Conservation (phyloP, 1,284 basidiomycete species). For the Laetiporus sulphureus region DNA sequence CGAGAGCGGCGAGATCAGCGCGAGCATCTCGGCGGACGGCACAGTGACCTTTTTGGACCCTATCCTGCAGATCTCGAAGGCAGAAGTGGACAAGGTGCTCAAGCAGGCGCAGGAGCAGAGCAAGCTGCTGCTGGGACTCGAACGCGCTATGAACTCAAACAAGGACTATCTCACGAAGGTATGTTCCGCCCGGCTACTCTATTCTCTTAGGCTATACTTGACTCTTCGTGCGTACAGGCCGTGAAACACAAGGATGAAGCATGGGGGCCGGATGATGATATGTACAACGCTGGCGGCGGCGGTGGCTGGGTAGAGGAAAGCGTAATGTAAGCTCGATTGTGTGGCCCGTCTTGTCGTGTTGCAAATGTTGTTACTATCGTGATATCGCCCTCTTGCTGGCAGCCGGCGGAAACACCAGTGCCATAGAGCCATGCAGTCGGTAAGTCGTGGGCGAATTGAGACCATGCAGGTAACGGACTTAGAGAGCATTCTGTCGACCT, state of each 20-base stretch:
- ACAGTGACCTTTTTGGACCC: slow-evolving; percentile 70
- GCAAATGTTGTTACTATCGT: no score
- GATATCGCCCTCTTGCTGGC: no score
- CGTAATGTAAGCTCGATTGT: no score
- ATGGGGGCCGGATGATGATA: slow-evolving; percentile 23
- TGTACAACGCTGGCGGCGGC: slow-evolving; percentile 13
- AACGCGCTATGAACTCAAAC: slow-evolving; percentile 52
- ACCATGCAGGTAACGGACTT: no score
- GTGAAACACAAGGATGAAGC: slow-evolving; percentile 26
- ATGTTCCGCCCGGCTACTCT: neutral
- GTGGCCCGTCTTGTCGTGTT: no score
- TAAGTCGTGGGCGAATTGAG: no score
- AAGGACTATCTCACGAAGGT: slow-evolving; percentile 67
- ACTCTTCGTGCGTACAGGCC: slow-evolving; percentile 13
- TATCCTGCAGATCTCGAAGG: slow-evolving; percentile 51
- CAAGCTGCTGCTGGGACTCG: slow-evolving; percentile 41
- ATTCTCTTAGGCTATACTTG: neutral
- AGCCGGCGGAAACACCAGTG: no score
- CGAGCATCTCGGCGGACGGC: slow-evolving; percentile 53
- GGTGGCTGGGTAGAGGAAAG: slow-evolving; percentile 18
- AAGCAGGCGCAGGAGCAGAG: slow-evolving; percentile 52
- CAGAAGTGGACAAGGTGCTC: slow-evolving; percentile 61
- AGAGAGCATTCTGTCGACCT: no score
- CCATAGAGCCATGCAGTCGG: no score
- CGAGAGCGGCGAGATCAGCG: slow-evolving; percentile 59